Evolutionary conservation across 345 rosid species (phyloP).

Genomic region (Populus davidiana): DNA sequence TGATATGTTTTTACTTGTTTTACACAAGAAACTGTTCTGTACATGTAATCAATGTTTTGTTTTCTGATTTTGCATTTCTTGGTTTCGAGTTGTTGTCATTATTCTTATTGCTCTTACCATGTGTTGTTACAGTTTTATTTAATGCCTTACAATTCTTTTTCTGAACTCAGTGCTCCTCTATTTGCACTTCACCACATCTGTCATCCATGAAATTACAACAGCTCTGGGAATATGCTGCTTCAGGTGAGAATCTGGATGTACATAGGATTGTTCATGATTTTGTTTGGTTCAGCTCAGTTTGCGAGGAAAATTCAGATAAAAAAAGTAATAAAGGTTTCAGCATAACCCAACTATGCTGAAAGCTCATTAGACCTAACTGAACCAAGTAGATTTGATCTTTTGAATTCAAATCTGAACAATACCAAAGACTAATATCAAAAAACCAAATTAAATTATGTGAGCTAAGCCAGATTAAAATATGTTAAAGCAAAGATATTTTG

Average conservation of each 20-base stretch:
- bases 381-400: neutral
- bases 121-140: neutral
- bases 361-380: neutral
- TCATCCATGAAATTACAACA: slow-evolving; percentile 83
- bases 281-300: neutral
- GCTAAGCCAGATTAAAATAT: neutral
- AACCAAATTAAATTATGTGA: neutral
- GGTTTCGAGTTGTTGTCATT: neutral
- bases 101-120: neutral
- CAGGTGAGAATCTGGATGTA: slow-evolving; percentile 51
- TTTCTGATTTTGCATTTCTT: neutral
- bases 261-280: neutral
- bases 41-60: neutral
- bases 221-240: slow-evolving; percentile 96
- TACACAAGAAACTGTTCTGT: neutral
- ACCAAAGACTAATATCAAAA: neutral
- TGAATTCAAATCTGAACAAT: neutral
- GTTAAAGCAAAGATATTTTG: neutral
- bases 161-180: slow-evolving; percentile 58
- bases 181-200: slow-evolving; percentile 87
- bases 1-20: neutral
- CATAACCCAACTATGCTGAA: neutral
- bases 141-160: slow-evolving; percentile 21
- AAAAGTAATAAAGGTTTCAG: neutral
- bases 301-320: neutral